phyloP scores from a whole-genome alignment of 805 yeast species.

The Suhomyces kilbournensis region DNA sequence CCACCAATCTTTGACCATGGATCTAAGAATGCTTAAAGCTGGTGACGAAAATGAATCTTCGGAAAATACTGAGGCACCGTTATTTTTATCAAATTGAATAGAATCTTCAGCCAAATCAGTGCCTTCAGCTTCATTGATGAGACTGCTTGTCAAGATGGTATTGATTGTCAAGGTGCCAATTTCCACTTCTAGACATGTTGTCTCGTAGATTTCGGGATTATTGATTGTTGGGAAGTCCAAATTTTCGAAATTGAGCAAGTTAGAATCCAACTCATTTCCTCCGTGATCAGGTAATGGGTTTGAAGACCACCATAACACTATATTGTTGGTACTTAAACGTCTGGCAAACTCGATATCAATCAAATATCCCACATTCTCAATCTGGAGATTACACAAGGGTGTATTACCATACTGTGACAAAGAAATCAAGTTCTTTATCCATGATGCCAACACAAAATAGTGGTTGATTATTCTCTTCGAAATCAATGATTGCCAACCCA shows the following conservation, averaged over 20 bases:
- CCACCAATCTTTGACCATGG: constrained; percentile 89
- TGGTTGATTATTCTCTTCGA: constrained; percentile 66
- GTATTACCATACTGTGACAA: constrained; percentile 72
- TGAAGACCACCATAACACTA: constrained; percentile 93
- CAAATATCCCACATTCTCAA: constrained; percentile 73
- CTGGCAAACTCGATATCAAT: constrained; percentile 89
- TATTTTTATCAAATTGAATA: constrained; percentile 30
- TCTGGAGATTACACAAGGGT: constrained; percentile 81
- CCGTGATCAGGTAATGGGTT: constrained; percentile 80
- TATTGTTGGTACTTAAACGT: constrained; percentile 56
- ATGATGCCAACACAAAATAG: constrained; percentile 66
- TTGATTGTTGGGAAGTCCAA: constrained; percentile 70
- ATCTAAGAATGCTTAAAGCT: constrained; percentile 66
- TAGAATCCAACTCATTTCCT: constrained; percentile 65
- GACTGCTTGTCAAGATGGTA: constrained; percentile 78
- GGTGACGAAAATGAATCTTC: constrained; percentile 80
- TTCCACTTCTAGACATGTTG: constrained; percentile 74
- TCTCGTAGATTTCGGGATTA: constrained; percentile 73
- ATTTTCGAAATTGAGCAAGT: constrained; percentile 47
- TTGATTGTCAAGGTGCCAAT: constrained; percentile 80
- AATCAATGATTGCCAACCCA: constrained; percentile 77
- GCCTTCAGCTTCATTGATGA: constrained; percentile 87
- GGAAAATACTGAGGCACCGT: constrained; percentile 54
- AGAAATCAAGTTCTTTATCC: constrained; percentile 64
- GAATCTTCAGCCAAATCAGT: constrained; percentile 61